phyloP scores from a whole-genome alignment of 768 basidiomycete genomes.

The Cystobasidium ongulense region DNA sequence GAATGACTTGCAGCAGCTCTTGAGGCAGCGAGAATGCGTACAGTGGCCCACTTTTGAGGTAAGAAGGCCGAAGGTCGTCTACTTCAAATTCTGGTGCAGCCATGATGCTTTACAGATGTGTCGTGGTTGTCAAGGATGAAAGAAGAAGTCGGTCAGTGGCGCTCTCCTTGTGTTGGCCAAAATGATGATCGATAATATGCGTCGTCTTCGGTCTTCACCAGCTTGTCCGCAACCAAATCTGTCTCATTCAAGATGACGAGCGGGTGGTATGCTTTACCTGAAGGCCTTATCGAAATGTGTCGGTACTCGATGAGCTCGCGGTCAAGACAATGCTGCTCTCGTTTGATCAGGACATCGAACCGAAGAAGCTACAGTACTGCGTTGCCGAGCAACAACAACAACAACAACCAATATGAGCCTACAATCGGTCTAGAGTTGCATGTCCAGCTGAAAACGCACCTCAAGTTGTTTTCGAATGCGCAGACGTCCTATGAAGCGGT shows the following conservation, averaged over 20 bases:
- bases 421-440: constrained; percentile 92
- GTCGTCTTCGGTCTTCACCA: neutral
- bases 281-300: neutral
- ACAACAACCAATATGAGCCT: constrained; percentile 62
- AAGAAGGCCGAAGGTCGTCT: neutral
- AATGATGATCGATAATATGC: neutral
- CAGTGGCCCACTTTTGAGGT: constrained; percentile 18
- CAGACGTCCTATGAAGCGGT: constrained; percentile 51
- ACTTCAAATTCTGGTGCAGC: neutral
- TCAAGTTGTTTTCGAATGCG: constrained; percentile 75
- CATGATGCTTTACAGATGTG: neutral
- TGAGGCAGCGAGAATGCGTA: constrained; percentile 36
- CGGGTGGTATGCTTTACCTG: neutral
- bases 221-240: neutral
- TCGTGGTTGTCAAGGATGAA: neutral
- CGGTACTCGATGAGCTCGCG: neutral
- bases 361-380: neutral
- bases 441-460: constrained; percentile 77
- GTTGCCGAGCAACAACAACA: neutral
- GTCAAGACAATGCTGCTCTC: neutral
- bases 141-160: neutral
- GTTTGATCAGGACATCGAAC: neutral
- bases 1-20: constrained; percentile 34
- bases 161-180: neutral
- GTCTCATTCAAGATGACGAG: neutral